These are phyloP conservation scores for Leucocoprinus sp. DNA, from an alignment of 768 basidiomycete species.

Conservation along the genomic window DNA sequence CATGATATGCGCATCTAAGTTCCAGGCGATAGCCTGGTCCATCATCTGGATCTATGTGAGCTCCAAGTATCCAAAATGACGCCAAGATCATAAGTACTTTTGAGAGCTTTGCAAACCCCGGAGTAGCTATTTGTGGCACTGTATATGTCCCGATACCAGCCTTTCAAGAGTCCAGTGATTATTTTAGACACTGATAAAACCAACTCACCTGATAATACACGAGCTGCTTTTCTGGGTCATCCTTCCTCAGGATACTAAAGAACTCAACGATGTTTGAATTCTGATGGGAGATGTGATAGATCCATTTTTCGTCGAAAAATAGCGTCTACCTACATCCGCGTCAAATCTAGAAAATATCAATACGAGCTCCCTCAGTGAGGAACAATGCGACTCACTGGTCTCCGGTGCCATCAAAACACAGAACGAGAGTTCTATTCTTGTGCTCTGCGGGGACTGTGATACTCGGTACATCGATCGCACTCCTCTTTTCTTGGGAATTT, in stretches of 20 bases:
- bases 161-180: constrained; percentile 17
- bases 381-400: constrained; percentile 31
- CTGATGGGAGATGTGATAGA: constrained; percentile 14
- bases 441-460: constrained; percentile 13
- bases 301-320: background rate
- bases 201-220: constrained; percentile 27
- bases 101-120: constrained; percentile 31
- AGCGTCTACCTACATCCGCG: constrained; percentile 13
- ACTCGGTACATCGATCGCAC: background rate
- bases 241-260: constrained; percentile 29
- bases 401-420: constrained; percentile 53
- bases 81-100: constrained; percentile 24
- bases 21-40: constrained; percentile 40
- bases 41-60: constrained; percentile 20
- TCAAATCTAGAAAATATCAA: constrained; percentile 14
- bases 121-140: constrained; percentile 34
- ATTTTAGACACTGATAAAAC: background rate
- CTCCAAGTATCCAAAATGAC: background rate
- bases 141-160: constrained; percentile 50
- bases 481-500: background rate
- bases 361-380: background rate
- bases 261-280: constrained; percentile 34
- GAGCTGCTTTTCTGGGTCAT: constrained; percentile 25
- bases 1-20: constrained; percentile 46
- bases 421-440: constrained; percentile 29